phyloP scores from a whole-genome alignment of 441 rosid genomes.

The Lepidium campestre region DNA sequence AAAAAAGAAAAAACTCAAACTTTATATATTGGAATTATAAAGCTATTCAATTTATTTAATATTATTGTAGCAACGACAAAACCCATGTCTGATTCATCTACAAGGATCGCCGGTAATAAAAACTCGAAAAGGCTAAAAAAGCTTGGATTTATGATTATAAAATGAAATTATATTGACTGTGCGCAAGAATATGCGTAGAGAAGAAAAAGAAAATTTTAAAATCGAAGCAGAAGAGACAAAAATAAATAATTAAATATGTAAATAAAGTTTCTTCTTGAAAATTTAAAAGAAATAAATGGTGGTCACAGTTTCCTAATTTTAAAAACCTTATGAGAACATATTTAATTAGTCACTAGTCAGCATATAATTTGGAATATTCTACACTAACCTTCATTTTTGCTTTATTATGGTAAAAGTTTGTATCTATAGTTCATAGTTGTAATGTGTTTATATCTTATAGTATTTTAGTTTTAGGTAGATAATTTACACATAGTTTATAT shows the following conservation, averaged over 20 bases:
- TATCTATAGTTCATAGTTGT: not conserved
- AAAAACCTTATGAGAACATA: not conserved
- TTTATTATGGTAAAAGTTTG: not conserved
- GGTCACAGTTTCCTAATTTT: not conserved
- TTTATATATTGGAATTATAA: conserved; percentile 11
- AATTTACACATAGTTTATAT: no score
- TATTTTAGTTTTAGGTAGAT: not conserved
- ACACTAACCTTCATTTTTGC: not conserved
- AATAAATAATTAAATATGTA: no score
- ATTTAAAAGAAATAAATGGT: not conserved
- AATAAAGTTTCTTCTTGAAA: not conserved
- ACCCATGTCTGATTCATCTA: conserved; percentile 6
- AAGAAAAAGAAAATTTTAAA: conserved; percentile 14
- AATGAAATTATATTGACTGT: conserved; percentile 10
- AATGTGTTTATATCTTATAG: not conserved
- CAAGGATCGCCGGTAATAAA: conserved; percentile 13
- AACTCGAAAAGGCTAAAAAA: conserved; percentile 13
- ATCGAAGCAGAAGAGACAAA: conserved; percentile 27
- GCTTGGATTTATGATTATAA: not conserved
- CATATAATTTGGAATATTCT: conserved; percentile 24
- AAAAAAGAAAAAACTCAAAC: not conserved
- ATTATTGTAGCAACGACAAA: conserved; percentile 20
- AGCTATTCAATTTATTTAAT: not conserved
- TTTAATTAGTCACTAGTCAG: not conserved
- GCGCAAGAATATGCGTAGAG: conserved; percentile 18